Evolutionary conservation across 495 filamentous ascomycete genomes (phyloP).

Genomic region (Penicillium cosmopolitanum): DNA sequence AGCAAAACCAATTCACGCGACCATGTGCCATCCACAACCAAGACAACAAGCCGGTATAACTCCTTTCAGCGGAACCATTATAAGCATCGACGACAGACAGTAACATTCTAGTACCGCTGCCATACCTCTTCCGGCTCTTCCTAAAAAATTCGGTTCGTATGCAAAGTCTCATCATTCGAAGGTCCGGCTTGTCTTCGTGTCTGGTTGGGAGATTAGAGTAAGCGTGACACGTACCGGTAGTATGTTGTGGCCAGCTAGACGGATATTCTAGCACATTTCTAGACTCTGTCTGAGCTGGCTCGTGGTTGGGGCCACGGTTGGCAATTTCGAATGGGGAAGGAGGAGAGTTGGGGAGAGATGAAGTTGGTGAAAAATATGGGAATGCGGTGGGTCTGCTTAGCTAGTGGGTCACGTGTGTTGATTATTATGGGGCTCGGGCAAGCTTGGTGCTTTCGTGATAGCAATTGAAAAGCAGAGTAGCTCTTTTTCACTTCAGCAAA

Average conservation of each 20-base stretch:
- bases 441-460: no score
- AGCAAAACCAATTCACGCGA: conserved; percentile 3
- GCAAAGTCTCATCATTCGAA: conserved; percentile 50
- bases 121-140: conserved; percentile 61
- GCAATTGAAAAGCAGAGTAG: no score
- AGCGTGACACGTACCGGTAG: conserved; percentile 17
- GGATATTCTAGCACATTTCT: conserved; percentile 9
- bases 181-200: conserved; percentile 21
- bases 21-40: conserved; percentile 1
- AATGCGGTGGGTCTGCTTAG: conserved; percentile 13
- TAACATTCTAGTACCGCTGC: conserved; percentile 25
- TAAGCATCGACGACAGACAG: conserved; percentile 54
- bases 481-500: no score
- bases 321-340: conserved; percentile 5
- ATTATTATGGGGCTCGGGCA: background rate
- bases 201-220: background rate
- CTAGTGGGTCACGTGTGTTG: conserved; percentile 9
- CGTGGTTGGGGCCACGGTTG: background rate
- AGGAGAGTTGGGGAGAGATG: conserved; percentile 7
- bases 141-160: conserved; percentile 52
- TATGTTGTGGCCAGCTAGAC: conserved; percentile 9
- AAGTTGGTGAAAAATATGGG: conserved; percentile 12
- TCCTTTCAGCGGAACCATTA: conserved; percentile 54
- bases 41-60: conserved; percentile 22
- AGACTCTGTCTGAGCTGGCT: conserved; percentile 17